Conservation (phyloP, 2,329 filamentous ascomycete species). For the Leptographium flavum region DNA sequence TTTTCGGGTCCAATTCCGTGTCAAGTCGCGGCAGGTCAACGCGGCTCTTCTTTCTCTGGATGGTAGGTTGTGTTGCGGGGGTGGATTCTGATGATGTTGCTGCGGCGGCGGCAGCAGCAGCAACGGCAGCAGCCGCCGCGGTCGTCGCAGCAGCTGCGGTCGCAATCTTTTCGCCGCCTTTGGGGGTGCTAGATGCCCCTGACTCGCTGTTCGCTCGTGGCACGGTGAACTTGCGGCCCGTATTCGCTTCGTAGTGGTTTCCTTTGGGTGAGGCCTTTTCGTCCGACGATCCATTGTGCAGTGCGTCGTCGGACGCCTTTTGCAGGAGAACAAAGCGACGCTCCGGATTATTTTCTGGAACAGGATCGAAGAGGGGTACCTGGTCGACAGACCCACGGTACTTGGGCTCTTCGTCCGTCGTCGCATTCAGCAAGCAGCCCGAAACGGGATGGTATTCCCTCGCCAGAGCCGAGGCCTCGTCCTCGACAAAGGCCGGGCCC, state of each 20-base stretch:
- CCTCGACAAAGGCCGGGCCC: slow-evolving; percentile 53
- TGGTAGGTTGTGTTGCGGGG: background rate
- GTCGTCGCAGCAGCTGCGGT: background rate
- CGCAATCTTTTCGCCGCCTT: background rate
- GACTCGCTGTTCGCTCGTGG: slow-evolving; percentile 13
- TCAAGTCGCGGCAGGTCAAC: slow-evolving; percentile 30
- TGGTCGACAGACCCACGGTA: slow-evolving; percentile 55
- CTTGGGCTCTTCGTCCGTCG: slow-evolving; percentile 38
- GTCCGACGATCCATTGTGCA: background rate
- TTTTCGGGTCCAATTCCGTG: slow-evolving; percentile 23
- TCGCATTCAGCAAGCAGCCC: slow-evolving; percentile 17
- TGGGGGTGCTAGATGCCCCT: slow-evolving; percentile 1
- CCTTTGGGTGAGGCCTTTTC: background rate
- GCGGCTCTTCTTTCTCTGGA: slow-evolving; percentile 21
- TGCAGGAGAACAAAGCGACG: slow-evolving; percentile 49
- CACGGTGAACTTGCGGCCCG: slow-evolving; percentile 23
- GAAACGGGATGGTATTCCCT: slow-evolving; percentile 40
- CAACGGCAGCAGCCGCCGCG: background rate
- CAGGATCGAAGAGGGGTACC: slow-evolving; percentile 49
- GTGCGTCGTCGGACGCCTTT: slow-evolving; percentile 13
- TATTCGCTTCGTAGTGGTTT: slow-evolving; percentile 25
- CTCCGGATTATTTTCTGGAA: slow-evolving; percentile 45
- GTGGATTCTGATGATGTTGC: background rate
- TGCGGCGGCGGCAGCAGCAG: slow-evolving; percentile 1
- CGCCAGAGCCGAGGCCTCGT: slow-evolving; percentile 48